Evolutionary conservation across 805 yeast species (phyloP).

Genomic region (Myxozyma mucilagina): DNA sequence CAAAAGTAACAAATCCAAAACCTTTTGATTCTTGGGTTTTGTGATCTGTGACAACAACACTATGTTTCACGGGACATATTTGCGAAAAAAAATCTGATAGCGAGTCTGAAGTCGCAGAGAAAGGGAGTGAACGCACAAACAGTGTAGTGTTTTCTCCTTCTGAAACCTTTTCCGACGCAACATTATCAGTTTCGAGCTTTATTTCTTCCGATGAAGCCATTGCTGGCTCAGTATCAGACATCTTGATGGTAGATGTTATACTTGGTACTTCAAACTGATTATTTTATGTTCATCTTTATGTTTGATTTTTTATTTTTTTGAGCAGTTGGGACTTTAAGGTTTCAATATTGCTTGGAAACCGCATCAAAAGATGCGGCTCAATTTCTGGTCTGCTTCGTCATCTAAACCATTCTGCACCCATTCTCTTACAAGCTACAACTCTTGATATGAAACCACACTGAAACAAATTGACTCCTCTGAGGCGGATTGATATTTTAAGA

Average conservation of each 20-base stretch:
- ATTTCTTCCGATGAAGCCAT: not conserved
- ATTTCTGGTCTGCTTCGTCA: not conserved
- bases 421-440: too few species aligned
- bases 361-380: not conserved
- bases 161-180: too few species aligned
- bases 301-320: not conserved
- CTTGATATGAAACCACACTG: too few species aligned
- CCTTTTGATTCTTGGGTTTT: constrained; percentile 77
- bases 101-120: constrained; percentile 75
- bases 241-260: not conserved
- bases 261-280: not conserved
- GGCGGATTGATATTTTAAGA: too few species aligned
- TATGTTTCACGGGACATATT: constrained; percentile 93
- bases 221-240: not conserved
- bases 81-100: constrained; percentile 84
- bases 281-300: not conserved
- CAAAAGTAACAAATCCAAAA: constrained; percentile 92
- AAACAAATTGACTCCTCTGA: too few species aligned
- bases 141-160: constrained; percentile 48
- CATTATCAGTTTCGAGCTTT: not conserved
- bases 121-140: constrained; percentile 84
- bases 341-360: not conserved
- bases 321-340: constrained; percentile 22
- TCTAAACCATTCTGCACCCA: not conserved
- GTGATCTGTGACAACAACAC: constrained; percentile 80